These are phyloP conservation scores for Puccinellia tenuiflora DNA, from an alignment of 176 grass and related monocot genomes.

Conservation along the genomic window DNA sequence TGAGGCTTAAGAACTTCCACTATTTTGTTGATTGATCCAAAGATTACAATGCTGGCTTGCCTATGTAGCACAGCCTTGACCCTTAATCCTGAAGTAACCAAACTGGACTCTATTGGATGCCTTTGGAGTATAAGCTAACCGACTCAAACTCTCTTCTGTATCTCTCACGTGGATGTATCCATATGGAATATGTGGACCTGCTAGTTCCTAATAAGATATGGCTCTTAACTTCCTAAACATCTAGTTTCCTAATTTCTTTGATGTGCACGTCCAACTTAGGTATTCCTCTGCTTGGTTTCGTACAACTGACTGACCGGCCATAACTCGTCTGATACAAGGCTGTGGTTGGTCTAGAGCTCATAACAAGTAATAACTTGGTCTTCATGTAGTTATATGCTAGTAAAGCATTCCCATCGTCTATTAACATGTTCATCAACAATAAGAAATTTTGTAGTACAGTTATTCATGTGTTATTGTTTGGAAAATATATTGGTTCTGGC, in stretches of 20 bases:
- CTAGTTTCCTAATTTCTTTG: background rate
- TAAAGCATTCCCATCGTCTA: background rate
- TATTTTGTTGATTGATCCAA: background rate
- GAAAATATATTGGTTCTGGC: constrained; percentile 14
- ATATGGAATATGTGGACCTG: background rate
- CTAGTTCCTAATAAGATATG: background rate
- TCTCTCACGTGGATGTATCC: background rate
- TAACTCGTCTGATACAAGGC: background rate
- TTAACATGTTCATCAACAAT: background rate
- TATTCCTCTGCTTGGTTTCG: background rate
- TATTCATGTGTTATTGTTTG: background rate
- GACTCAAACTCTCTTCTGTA: background rate
- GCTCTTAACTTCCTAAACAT: background rate
- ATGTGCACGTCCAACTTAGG: background rate
- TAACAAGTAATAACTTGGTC: background rate
- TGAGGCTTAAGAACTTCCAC: background rate
- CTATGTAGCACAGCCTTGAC: background rate
- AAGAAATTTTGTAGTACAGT: background rate
- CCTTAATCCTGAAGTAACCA: background rate
- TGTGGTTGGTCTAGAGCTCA: background rate
- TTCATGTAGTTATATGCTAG: constrained; percentile 8
- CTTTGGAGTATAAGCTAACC: background rate
- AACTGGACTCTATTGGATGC: background rate
- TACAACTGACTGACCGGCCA: background rate
- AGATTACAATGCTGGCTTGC: background rate